Evolutionary conservation across 78 protist species (phyloP), one percentile per base, ranked within the genome.

Genomic region (Dictyostelium capitatum): DNA sequence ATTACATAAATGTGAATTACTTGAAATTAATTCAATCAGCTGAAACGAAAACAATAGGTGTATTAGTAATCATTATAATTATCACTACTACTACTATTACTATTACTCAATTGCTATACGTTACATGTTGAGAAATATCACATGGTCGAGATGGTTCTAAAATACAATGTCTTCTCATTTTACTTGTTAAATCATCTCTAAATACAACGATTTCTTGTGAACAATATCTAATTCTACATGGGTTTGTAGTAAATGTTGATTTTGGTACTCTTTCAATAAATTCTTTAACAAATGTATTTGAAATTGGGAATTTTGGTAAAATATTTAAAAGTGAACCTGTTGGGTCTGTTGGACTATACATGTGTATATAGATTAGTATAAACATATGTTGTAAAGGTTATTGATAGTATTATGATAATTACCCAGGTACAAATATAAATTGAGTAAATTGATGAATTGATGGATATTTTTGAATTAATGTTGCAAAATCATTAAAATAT

Each of bases 401-500:
- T 47, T 56, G 6, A 51, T n/a, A n/a, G n/a, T n/a, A n/a, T n/a
- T n/a, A n/a, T n/a, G n/a, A n/a, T 43, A 11, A 53, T 53, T 80
- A 80, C 65, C 97, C 95, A 6, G 97, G 97, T 28, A 95, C 79
- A 57, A 95, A 83, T n/a, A 95, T 82, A 80, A 95, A 95, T 64
- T 72, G 77, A 32, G 79, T 50, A 20, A 37, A 43, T 37, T 20
- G 11, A 6, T 19, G 30, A 8, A 85, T 19, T 10, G 37, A 46
- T 25, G 82, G 77, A 85, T 85, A 77, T 67, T 64, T 74, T 19
- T 17, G 28, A 62, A 85, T 85, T 12, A 85, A 0, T 0, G 79
- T 53, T 56, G 80, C 81, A 11, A 94, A 25, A 4, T 53, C 17
- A 43, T 79, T 64, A 59, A 81, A 80, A 59, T 80, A 17, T 2